These are phyloP conservation scores for Takashimella tepidaria DNA, from an alignment of 1,284 basidiomycete species.

Conservation along the genomic window DNA sequence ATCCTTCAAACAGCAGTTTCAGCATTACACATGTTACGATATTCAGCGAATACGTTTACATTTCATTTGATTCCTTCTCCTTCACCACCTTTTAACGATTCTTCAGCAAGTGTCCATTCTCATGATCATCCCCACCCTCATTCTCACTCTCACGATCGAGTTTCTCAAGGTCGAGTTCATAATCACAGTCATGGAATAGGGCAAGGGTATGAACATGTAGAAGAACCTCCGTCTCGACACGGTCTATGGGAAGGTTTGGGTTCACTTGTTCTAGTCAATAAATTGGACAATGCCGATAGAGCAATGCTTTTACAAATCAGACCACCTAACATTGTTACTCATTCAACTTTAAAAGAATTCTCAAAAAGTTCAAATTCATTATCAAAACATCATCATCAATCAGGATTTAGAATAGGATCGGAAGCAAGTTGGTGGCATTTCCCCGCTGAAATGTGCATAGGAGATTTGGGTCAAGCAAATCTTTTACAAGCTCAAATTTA, in stretches of 20 bases:
- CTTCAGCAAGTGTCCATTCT: too few species aligned
- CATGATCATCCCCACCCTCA: too few species aligned
- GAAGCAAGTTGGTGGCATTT: slow-evolving; percentile 32
- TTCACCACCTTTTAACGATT: slow-evolving; percentile 9
- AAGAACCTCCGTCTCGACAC: too few species aligned
- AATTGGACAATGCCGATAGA: slow-evolving; percentile 22
- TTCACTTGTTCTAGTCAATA: slow-evolving; percentile 37
- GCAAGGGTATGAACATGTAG: too few species aligned
- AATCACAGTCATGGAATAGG: not conserved
- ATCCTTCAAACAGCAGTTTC: slow-evolving; percentile 40
- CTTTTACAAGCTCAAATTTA: slow-evolving; percentile 42
- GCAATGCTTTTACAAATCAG: slow-evolving; percentile 34
- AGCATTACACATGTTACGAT: slow-evolving; percentile 38
- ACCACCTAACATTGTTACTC: slow-evolving; percentile 35
- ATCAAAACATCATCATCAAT: too few species aligned
- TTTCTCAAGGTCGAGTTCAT: not conserved
- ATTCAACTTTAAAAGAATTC: slow-evolving; percentile 34
- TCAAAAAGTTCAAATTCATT: slow-evolving; percentile 14
- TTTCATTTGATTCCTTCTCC: slow-evolving; percentile 37
- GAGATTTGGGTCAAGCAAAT: slow-evolving; percentile 39
- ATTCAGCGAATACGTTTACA: slow-evolving; percentile 29
- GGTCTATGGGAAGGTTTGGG: slow-evolving; percentile 40
- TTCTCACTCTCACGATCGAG: too few species aligned
- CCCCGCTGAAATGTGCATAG: slow-evolving; percentile 23
- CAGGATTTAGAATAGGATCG: too few species aligned